Base-by-base conservation (phyloP, 257 asterid genomes). In the Pogostemon cablin region DNA sequence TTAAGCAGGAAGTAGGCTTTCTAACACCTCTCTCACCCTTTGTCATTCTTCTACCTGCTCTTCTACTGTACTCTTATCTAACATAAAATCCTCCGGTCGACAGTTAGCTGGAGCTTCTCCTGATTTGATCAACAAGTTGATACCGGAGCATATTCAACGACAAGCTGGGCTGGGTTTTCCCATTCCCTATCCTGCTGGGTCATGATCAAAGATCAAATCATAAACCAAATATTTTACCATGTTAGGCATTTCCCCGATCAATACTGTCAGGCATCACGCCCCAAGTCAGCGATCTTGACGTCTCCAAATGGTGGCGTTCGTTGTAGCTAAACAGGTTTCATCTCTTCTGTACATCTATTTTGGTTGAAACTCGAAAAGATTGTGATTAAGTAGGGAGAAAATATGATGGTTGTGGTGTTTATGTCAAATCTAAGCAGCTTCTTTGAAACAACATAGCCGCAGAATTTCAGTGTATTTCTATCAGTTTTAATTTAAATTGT, bases 91-190 rank as follows among this genome's bases (percentile, higher is more conserved):
- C 70, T 65, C 37, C 34, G 46, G 15, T 53, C 74, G 80, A 76
- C 85, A 91, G 97, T 65, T 91, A 72, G 42, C 87, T 54, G 97
- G 91, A 81, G 86, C 90, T n/a, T 84, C 96, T 25, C 88, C 90
- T 34, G 97, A 88, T 77, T 67, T 91, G 85, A 86, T 91, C 73
- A 76, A 73, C 81, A 81, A 62, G 81, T 61, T 83, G 80, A 77
- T 81, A 78, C 88, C 88, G 6, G 86, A 83, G 79, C 86, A 83
- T 60, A 71, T 83, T 48, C 74, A 82, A 37, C 66, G 86, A 34
- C 88, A 83, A 79, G 79, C 78, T 55, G 81, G 78, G 47, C 68
- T 72, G 59, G 69, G 10, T 70, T 64, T 69, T 54, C 80, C 77
- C 12, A 53, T 62, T 38, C 67, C 83, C 35, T 78, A 78, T 80